These are phyloP conservation scores for Populus hybrid DNA, from an alignment of 441 rosid genomes.

Conservation along the genomic window DNA sequence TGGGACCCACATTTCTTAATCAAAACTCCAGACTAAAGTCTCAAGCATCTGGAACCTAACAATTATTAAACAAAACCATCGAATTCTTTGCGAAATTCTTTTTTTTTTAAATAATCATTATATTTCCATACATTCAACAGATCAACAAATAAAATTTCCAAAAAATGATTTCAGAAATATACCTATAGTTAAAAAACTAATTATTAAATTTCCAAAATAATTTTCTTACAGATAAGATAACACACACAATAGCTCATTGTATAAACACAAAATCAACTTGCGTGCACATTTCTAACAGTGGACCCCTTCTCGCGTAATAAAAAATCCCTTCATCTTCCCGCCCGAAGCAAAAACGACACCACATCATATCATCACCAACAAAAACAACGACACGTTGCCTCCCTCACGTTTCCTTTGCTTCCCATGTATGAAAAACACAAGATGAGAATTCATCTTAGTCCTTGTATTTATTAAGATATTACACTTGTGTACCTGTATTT, in stretches of 20 bases:
- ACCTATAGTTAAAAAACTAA: too few relatives aligned
- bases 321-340: neutral
- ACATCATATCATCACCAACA: neutral
- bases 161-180: neutral
- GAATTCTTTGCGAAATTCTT: neutral
- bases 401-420: neutral
- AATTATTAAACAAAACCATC: neutral
- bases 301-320: constrained; percentile 16
- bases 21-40: neutral
- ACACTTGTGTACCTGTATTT: neutral
- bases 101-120: neutral
- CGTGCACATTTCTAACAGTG: constrained; percentile 13
- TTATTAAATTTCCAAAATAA: too few relatives aligned
- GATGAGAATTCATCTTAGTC: neutral
- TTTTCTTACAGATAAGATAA: too few relatives aligned
- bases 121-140: neutral
- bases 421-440: neutral
- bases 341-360: constrained; percentile 2
- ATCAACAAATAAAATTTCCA: too few relatives aligned
- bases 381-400: neutral
- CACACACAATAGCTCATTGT: neutral
- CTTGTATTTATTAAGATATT: neutral
- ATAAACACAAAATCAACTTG: neutral
- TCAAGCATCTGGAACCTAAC: neutral
- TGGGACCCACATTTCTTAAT: neutral